Conservation (phyloP, 164 flowering plant genomes). For the Tinospora cordifolia region DNA sequence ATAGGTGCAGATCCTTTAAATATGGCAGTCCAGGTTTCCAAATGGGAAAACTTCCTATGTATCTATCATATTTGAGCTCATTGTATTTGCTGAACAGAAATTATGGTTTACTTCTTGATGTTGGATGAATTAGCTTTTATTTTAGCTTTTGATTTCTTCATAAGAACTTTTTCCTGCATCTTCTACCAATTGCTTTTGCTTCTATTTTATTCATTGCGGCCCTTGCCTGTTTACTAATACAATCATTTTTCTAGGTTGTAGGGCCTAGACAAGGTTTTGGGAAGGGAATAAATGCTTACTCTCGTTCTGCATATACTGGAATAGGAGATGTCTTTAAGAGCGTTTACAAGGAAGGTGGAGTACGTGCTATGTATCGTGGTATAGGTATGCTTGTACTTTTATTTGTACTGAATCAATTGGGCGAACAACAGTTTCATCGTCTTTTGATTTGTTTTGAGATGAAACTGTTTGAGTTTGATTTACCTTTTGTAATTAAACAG, state of each 20-base stretch:
- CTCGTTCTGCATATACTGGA: constrained; percentile 58
- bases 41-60: no score
- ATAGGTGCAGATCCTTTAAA: no score
- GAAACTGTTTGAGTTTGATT: not conserved
- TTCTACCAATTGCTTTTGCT: not conserved
- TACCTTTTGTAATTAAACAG: constrained; percentile 27
- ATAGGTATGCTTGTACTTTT: constrained; percentile 40
- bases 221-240: not conserved
- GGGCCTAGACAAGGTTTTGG: constrained; percentile 29
- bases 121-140: not conserved
- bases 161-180: not conserved
- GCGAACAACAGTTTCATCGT: not conserved
- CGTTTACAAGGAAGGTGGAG: constrained; percentile 75
- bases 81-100: no score
- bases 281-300: constrained; percentile 23
- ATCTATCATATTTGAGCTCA: no score
- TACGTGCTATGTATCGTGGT: constrained; percentile 72
- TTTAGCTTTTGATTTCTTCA: not conserved
- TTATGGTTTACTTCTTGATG: no score
- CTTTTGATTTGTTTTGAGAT: constrained; percentile 1
- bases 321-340: constrained; percentile 59
- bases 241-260: constrained; percentile 33
- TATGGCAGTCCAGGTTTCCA: no score
- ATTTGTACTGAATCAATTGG: not conserved
- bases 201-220: not conserved